Percentiles rank a stretch among this genome's conserved stretches.
phyloP scores from a whole-genome alignment of 1,139 yeast species.

The Saccharomyces hybrid region DNA sequence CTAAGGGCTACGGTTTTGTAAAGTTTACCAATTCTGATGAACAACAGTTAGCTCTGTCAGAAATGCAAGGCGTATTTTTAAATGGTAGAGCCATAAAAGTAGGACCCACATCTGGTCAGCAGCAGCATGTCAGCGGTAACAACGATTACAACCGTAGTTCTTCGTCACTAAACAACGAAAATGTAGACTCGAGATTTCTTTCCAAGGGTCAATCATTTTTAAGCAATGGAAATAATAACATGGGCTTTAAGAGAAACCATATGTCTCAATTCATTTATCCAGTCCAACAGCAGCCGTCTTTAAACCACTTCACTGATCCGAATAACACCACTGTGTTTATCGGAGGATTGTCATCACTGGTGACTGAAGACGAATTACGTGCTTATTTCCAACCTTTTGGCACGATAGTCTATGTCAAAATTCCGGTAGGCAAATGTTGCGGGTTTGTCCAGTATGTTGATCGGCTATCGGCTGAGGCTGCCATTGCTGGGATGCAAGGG shows the following conservation, averaged over 20 bases:
- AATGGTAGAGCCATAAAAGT: constrained; percentile 70
- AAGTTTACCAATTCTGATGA: constrained; percentile 57
- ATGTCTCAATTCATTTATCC: constrained; percentile 22
- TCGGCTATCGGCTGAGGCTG: constrained; percentile 63
- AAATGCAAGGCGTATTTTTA: constrained; percentile 69
- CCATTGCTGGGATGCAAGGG: constrained; percentile 68
- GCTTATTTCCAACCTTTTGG: constrained; percentile 62
- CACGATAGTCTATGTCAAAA: constrained; percentile 53
- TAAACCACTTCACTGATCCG: constrained; percentile 53
- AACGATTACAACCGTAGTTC: neutral
- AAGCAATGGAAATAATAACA: neutral
- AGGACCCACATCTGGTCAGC: constrained; percentile 48
- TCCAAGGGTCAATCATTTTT: neutral
- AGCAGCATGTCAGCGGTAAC: neutral
- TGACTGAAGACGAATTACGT: constrained; percentile 51
- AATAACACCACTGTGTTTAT: constrained; percentile 67
- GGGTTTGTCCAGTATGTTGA: constrained; percentile 61
- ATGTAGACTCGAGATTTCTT: neutral
- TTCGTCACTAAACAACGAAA: constrained; percentile 3
- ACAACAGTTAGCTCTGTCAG: constrained; percentile 54
- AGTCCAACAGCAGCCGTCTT: constrained; percentile 31
- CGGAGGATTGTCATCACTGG: constrained; percentile 56
- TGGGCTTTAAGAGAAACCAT: neutral
- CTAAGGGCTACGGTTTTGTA: constrained; percentile 72
- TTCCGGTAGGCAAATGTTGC: constrained; percentile 64